Base-by-base conservation (phyloP, 2,329 filamentous ascomycete genomes). In the Fusarium sp. region DNA sequence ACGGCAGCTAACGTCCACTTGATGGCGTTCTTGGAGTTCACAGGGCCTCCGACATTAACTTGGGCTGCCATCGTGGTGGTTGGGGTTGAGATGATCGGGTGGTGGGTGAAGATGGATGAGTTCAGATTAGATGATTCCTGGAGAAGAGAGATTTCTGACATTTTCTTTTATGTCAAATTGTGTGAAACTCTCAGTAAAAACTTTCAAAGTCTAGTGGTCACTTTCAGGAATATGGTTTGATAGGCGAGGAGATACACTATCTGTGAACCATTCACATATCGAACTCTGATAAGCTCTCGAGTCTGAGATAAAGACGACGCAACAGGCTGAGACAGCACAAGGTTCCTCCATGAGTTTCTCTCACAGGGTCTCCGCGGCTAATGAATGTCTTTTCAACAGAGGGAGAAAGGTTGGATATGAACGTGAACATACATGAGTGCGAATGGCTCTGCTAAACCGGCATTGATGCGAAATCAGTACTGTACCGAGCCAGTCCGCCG, bases 241-340 rank as follows among this genome's bases (percentile, higher is more conserved):
- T 37, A 37, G 5, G 34, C 34, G 4, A 11, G 18, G 5, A 1
- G 0, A n/a, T 37, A n/a, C 3, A 1, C 34, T 5, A n/a, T 6
- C 3, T 4, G 5, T n/a, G 18, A 37, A n/a, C 2, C 30, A 16
- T 37, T 37, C 9, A 11, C 0, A n/a, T 6, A 5, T 6, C 1
- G 8, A 6, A 34, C 4, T 11, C 32, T 37, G 32, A 37, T 11
- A 11, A 11, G 32, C 2, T 37, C 3, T 10, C 21, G 3, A 3
- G 20, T 20, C 20, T 20, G 20, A 20, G 20, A 20, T 20, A 20
- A 20, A 20, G 20, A 20, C 20, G 20, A 20, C 20, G 20, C 20
- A 20, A 20, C 20, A 20, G 20, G 20, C 20, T 20, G 20, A 20
- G 20, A 20, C 20, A 20, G 20, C 20, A 20, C 20, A 20, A 20